Percentiles rank a stretch among this genome's conserved stretches.
phyloP scores from a whole-genome alignment of 805 yeast genomes.

The Spathaspora boniae region DNA sequence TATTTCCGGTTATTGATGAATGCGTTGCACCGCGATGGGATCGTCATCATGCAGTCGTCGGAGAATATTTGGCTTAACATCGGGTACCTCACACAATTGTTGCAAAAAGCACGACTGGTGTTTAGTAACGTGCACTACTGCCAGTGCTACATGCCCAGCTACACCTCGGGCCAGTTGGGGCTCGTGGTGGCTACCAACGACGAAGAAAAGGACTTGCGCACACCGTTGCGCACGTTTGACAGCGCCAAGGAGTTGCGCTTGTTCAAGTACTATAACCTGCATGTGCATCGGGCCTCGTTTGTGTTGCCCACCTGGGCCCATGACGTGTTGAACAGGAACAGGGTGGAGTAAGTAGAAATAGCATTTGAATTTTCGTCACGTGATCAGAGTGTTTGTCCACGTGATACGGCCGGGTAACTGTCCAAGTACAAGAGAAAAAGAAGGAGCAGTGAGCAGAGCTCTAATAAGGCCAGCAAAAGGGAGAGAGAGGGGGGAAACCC shows the following conservation, averaged over 20 bases:
- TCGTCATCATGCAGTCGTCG: conserved; percentile 75
- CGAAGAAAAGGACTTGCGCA: conserved; percentile 38
- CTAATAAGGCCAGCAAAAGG: too few relatives aligned
- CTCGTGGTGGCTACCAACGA: conserved; percentile 69
- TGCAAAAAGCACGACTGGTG: conserved; percentile 48
- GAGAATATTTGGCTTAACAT: conserved; percentile 78
- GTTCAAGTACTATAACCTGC: conserved; percentile 62
- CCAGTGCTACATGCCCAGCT: conserved; percentile 82
- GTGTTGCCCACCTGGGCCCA: conserved; percentile 80
- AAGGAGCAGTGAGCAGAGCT: too few relatives aligned
- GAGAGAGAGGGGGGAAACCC: too few relatives aligned
- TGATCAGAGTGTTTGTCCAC: too few relatives aligned
- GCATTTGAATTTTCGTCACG: conserved; percentile 4
- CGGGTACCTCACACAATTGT: conserved; percentile 45
- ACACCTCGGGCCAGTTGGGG: conserved; percentile 87
- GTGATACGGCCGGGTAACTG: too few relatives aligned
- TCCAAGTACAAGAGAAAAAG: too few relatives aligned
- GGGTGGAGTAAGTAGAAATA: neutral
- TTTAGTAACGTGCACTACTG: conserved; percentile 63
- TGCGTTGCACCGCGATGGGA: conserved; percentile 60
- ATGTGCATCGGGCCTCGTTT: conserved; percentile 69
- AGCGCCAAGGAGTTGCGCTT: conserved; percentile 44
- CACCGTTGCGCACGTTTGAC: conserved; percentile 49
- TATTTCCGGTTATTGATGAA: conserved; percentile 67
- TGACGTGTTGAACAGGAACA: conserved; percentile 19